These are phyloP conservation scores for Parathielavia appendiculata DNA, from an alignment of 495 filamentous ascomycete species.

Conservation along the genomic window DNA sequence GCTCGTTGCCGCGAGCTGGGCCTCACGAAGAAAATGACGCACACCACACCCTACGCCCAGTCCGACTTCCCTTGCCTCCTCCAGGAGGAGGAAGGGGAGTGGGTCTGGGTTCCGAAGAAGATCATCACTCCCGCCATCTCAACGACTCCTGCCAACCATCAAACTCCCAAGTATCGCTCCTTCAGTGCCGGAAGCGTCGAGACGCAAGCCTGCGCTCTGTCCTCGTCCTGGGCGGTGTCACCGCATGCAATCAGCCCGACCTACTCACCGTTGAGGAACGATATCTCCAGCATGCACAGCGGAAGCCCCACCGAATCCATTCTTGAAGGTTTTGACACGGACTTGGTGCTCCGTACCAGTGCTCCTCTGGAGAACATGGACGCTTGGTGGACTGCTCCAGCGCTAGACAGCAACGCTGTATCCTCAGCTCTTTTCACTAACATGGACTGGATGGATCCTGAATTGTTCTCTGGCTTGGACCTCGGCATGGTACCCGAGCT, in stretches of 20 bases:
- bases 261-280: no score
- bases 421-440: no score
- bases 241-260: no score
- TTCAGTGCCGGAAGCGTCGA: no score
- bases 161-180: no score
- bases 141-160: not conserved
- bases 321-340: constrained; percentile 2
- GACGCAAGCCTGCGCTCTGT: no score
- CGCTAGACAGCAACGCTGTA: not conserved
- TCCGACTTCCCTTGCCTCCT: constrained; percentile 7
- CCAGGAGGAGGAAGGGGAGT: constrained; percentile 15
- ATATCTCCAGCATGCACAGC: no score
- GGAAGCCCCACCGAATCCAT: constrained; percentile 1
- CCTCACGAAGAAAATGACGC: constrained; percentile 7
- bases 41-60: not conserved
- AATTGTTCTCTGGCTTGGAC: not conserved
- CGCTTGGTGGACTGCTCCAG: not conserved
- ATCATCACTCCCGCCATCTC: not conserved
- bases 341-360: not conserved
- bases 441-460: not conserved
- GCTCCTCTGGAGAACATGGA: no score
- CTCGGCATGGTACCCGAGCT: not conserved
- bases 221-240: no score
- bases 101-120: constrained; percentile 17
- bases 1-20: constrained; percentile 9